phyloP scores from a whole-genome alignment of 2,329 filamentous ascomycete species.

The Periconia digitata region DNA sequence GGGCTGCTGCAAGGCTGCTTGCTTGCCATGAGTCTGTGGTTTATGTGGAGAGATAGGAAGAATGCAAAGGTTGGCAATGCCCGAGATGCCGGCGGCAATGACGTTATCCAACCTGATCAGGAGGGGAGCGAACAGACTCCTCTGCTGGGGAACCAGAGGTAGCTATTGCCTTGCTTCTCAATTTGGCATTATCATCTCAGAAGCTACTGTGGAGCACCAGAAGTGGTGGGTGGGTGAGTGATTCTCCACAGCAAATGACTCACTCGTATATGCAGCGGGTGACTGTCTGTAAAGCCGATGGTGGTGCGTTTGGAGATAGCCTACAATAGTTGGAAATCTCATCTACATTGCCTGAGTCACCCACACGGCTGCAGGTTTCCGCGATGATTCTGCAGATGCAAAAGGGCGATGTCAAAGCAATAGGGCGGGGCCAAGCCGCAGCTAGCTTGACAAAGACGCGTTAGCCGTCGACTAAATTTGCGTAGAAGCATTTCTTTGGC shows the following conservation, averaged over 20 bases:
- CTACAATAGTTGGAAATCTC: too few relatives aligned
- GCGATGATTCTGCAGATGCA: too few relatives aligned
- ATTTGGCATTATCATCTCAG: neutral
- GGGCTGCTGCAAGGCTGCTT: conserved; percentile 81
- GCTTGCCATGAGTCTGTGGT: conserved; percentile 77
- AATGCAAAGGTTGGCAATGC: conserved; percentile 23
- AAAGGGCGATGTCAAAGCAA: neutral
- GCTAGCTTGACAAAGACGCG: neutral
- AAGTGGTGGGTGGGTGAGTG: neutral
- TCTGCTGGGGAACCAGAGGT: conserved; percentile 9
- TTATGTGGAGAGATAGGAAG: conserved; percentile 58
- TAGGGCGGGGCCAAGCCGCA: neutral
- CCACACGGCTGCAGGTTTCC: neutral
- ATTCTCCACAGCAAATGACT: neutral
- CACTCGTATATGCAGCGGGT: neutral
- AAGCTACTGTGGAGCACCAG: neutral
- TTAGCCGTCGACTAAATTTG: neutral
- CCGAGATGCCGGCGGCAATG: conserved; percentile 6
- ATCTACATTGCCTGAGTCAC: neutral
- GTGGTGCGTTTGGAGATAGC: too few relatives aligned
- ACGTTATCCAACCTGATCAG: neutral
- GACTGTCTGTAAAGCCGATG: too few relatives aligned
- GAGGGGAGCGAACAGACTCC: conserved; percentile 17
- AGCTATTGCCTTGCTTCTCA: neutral
- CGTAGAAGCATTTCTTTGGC: too few relatives aligned